Evolutionary conservation across 495 filamentous ascomycete species (phyloP).

Genomic region (Aspergillus ostianus): DNA sequence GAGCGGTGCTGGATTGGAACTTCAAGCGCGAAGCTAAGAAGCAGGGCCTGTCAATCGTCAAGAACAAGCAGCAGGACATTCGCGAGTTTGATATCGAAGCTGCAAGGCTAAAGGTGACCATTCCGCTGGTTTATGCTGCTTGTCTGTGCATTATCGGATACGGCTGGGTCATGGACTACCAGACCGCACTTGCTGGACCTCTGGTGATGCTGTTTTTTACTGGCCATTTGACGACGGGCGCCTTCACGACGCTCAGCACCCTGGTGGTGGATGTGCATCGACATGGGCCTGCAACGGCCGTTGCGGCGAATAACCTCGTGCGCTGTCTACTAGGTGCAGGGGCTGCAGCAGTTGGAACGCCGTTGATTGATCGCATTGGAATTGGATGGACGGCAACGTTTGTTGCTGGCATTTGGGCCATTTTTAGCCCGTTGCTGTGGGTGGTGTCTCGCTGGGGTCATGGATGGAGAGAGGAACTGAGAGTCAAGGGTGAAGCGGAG

Average conservation of each 20-base stretch:
- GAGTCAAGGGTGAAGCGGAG: background rate
- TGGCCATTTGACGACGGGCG: slow-evolving; percentile 29
- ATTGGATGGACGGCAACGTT: slow-evolving; percentile 49
- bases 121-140: slow-evolving; percentile 35
- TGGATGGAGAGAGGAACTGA: slow-evolving; percentile 31
- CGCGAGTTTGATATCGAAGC: slow-evolving; percentile 33
- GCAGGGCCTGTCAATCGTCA: slow-evolving; percentile 29
- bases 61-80: slow-evolving; percentile 45
- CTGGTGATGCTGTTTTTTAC: slow-evolving; percentile 43
- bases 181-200: slow-evolving; percentile 33
- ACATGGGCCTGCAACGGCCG: slow-evolving; percentile 38
- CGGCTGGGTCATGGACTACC: slow-evolving; percentile 46
- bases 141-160: slow-evolving; percentile 36
- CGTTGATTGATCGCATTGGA: slow-evolving; percentile 43
- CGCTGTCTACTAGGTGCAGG: slow-evolving; percentile 47
- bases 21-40: slow-evolving; percentile 35
- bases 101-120: slow-evolving; percentile 32
- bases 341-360: slow-evolving; percentile 36
- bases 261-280: slow-evolving; percentile 48
- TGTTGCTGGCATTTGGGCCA: slow-evolving; percentile 31
- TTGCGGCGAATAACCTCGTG: slow-evolving; percentile 48
- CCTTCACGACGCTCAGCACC: slow-evolving; percentile 33
- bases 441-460: slow-evolving; percentile 33
- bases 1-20: slow-evolving; percentile 42
- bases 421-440: slow-evolving; percentile 34